Percentiles rank a stretch among this genome's conserved stretches.
phyloP scores from a whole-genome alignment of 306 rosid genomes.

The Cajanus cajan region DNA sequence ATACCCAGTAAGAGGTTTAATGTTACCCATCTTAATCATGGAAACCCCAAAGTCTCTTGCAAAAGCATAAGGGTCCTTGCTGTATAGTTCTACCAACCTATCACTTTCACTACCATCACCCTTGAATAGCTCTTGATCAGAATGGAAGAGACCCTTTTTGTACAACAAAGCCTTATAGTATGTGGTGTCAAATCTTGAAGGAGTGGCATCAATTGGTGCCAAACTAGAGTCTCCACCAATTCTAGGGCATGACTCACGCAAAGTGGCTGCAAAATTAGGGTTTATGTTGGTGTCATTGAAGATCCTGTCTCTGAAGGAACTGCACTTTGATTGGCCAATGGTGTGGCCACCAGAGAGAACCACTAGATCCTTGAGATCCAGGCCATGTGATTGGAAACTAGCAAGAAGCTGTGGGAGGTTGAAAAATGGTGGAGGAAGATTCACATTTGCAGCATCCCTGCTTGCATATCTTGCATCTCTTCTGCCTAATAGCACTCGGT shows the following conservation, averaged over 20 bases:
- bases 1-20: constrained; percentile 35
- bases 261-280: constrained; percentile 23
- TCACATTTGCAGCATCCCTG: constrained; percentile 34
- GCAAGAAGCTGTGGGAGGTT: constrained; percentile 34
- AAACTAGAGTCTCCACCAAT: not conserved
- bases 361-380: constrained; percentile 42
- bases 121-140: constrained; percentile 47
- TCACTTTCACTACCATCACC: constrained; percentile 41
- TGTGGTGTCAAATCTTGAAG: constrained; percentile 23
- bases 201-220: constrained; percentile 33
- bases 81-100: constrained; percentile 17
- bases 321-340: constrained; percentile 40
- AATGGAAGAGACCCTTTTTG: constrained; percentile 41
- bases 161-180: constrained; percentile 31
- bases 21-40: constrained; percentile 50
- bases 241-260: constrained; percentile 20
- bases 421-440: constrained; percentile 38
- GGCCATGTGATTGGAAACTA: constrained; percentile 36
- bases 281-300: constrained; percentile 43
- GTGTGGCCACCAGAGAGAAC: constrained; percentile 55
- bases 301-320: constrained; percentile 28
- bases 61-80: constrained; percentile 25
- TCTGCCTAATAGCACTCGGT: constrained; percentile 46
- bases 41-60: constrained; percentile 39
- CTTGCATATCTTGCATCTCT: constrained; percentile 49